Conservation (phyloP, 306 rosid genomes). For the Fragaria ananassa region DNA sequence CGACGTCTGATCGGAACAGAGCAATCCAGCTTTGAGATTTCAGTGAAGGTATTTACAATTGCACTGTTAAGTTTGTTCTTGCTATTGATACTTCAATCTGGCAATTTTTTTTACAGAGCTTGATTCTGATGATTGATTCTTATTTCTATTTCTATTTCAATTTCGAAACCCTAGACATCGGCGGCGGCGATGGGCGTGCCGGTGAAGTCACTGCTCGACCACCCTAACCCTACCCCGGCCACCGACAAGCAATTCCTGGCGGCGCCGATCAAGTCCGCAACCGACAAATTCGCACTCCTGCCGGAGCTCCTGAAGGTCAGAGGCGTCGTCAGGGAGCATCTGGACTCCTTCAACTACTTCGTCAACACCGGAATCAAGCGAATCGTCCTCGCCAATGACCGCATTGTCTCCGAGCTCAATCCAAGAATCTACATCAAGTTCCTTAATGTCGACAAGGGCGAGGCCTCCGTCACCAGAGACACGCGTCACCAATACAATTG, state of each 20-base stretch:
- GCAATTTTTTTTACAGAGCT: background rate
- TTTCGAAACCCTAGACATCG: background rate
- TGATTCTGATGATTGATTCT: background rate
- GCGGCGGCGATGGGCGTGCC: background rate
- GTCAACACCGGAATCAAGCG: background rate
- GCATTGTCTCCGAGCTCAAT: background rate
- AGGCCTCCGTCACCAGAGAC: background rate
- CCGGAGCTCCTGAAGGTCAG: background rate
- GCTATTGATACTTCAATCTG: background rate
- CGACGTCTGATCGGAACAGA: too few relatives aligned
- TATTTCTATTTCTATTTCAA: too few relatives aligned
- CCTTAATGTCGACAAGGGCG: background rate
- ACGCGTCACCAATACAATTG: background rate
- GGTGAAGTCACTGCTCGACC: background rate
- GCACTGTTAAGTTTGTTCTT: too few relatives aligned
- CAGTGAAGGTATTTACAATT: too few relatives aligned
- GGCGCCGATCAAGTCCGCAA: background rate
- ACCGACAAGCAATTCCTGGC: background rate
- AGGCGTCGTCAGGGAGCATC: background rate
- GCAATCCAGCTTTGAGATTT: too few relatives aligned
- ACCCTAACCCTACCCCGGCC: background rate
- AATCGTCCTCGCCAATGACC: background rate
- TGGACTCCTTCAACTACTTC: background rate
- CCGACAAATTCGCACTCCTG: background rate
- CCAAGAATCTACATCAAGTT: background rate